Evolutionary conservation across 2,329 filamentous ascomycete genomes (phyloP).

Genomic region (Teratosphaeria epicoccoides): DNA sequence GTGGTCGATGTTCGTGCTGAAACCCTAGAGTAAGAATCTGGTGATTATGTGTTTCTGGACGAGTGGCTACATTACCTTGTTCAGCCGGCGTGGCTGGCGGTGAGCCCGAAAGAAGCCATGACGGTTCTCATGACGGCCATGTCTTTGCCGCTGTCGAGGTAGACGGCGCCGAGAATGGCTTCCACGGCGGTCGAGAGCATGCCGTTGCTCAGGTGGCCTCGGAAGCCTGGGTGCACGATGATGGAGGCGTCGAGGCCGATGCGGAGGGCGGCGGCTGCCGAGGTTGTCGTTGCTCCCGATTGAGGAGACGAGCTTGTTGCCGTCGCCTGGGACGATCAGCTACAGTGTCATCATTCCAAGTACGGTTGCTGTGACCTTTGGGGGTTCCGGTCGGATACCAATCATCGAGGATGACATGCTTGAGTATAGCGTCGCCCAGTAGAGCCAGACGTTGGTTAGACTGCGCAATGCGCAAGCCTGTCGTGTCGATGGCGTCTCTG

Average conservation of each 20-base stretch:
- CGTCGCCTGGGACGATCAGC: background rate
- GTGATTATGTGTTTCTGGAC: background rate
- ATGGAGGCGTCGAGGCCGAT: background rate
- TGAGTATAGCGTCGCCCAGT: conserved; percentile 9
- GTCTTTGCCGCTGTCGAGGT: conserved; percentile 6
- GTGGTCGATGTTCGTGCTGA: background rate
- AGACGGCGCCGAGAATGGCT: conserved; percentile 8
- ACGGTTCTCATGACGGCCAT: background rate
- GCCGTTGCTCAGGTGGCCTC: background rate
- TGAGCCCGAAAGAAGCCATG: background rate
- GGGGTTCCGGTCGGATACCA: conserved; percentile 8
- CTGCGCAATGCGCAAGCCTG: conserved; percentile 1
- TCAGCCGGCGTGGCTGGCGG: conserved; percentile 9
- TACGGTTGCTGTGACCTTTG: conserved; percentile 5
- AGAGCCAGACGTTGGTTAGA: conserved; percentile 12
- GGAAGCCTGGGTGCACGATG: background rate
- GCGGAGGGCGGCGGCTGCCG: background rate
- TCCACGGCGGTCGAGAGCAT: conserved; percentile 6
- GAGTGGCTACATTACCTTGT: background rate
- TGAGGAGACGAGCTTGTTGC: conserved; percentile 1
- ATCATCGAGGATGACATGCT: conserved; percentile 6
- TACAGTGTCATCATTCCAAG: background rate
- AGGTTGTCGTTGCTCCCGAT: conserved; percentile 4
- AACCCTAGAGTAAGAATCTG: background rate
- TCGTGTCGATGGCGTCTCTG: conserved; percentile 8